A percentile compares a stretch with the other conserved stretches of the same genome.
Evolutionary conservation across 169 alveolate species (phyloP).

Genomic region (Plasmodium sp.): DNA sequence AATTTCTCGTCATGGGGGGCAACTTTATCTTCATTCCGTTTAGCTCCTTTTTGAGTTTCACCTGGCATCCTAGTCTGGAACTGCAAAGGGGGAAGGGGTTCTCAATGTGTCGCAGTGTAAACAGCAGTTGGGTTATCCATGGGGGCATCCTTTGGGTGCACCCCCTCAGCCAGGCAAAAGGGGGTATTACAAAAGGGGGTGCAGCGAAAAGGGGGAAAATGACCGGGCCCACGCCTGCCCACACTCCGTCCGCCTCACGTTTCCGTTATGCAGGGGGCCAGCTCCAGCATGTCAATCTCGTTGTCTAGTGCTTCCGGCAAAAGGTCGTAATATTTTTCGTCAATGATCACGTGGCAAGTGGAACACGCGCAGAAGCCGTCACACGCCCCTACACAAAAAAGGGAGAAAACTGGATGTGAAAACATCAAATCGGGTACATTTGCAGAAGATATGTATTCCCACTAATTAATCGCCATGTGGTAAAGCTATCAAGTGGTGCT

Average conservation of each 20-base stretch:
- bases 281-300: constrained; percentile 96
- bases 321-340: constrained; percentile 90
- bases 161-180: background rate
- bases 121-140: background rate
- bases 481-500: background rate
- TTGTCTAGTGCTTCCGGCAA: constrained; percentile 91
- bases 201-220: background rate
- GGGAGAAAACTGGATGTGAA: background rate
- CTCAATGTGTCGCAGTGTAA: background rate
- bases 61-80: constrained; percentile 96
- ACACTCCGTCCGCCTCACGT: constrained; percentile 81
- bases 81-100: constrained; percentile 49
- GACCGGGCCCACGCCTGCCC: background rate
- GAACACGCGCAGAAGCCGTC: constrained; percentile 97
- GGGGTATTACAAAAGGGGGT: background rate
- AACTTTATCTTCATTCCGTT: constrained; percentile 89
- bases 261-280: constrained; percentile 96
- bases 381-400: constrained; percentile 94
- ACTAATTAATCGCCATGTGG: background rate
- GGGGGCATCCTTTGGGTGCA: background rate
- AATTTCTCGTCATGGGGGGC: constrained; percentile 94
- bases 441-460: background rate
- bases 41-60: constrained; percentile 86
- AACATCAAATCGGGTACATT: background rate
- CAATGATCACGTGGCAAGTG: constrained; percentile 97